Percentiles rank a stretch among this genome's conserved stretches.
Evolutionary conservation across 352 stramenopile genomes (phyloP).

Genomic region (Globisporangium acanthophoron): DNA sequence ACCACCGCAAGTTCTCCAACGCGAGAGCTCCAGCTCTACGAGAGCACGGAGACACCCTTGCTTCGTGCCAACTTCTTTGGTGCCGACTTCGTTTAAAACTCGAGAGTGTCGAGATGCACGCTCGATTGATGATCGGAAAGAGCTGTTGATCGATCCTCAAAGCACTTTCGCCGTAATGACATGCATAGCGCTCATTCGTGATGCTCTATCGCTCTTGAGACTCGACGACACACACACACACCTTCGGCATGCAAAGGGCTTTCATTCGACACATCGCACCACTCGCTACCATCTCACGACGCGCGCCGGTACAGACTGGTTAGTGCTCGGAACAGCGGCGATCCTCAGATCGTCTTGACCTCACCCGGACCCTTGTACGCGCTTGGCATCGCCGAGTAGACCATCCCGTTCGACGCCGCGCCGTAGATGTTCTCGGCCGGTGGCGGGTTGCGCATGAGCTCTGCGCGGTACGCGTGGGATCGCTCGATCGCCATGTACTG

Average conservation of each 20-base stretch:
- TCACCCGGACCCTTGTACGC: constrained; percentile 46
- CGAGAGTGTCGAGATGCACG: too few species aligned
- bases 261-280: not conserved
- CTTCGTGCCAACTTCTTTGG: too few species aligned
- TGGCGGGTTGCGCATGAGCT: constrained; percentile 81
- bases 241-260: not conserved
- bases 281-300: not conserved
- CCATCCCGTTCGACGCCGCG: constrained; percentile 29
- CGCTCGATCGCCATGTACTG: constrained; percentile 73
- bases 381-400: constrained; percentile 63
- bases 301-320: too few species aligned
- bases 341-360: constrained; percentile 70
- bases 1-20: too few species aligned
- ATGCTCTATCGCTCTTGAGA: not conserved
- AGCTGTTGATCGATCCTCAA: too few species aligned
- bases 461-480: constrained; percentile 69
- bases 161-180: too few species aligned
- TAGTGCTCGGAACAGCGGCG: not conserved
- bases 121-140: too few species aligned
- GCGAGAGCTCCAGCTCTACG: too few species aligned
- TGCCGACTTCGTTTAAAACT: too few species aligned
- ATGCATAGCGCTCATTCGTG: too few species aligned
- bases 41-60: too few species aligned
- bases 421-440: constrained; percentile 74
- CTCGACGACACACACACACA: not conserved